phyloP scores from a whole-genome alignment of 1,284 basidiomycete species.

The Ceratobasidium sp. region DNA sequence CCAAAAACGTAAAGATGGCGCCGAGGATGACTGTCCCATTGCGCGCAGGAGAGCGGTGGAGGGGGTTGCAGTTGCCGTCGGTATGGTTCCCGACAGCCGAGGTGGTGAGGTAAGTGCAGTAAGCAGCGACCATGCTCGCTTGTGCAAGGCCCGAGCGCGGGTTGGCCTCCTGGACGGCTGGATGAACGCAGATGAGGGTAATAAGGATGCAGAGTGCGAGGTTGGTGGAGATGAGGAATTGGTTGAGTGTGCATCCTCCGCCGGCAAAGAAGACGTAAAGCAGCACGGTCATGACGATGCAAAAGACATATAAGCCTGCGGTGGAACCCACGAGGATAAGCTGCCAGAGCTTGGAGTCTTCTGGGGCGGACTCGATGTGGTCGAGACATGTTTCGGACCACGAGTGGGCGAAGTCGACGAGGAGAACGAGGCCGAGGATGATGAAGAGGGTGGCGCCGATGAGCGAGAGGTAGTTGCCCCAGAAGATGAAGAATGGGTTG shows the following conservation, averaged over 20 bases:
- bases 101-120: slow-evolving; percentile 96
- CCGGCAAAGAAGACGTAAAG: slow-evolving; percentile 94
- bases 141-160: slow-evolving; percentile 96
- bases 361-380: slow-evolving; percentile 87
- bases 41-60: slow-evolving; percentile 75
- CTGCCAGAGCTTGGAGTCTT: slow-evolving; percentile 91
- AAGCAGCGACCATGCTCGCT: slow-evolving; percentile 95
- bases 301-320: slow-evolving; percentile 84
- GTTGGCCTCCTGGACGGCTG: slow-evolving; percentile 91
- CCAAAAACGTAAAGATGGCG: slow-evolving; percentile 96
- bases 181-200: slow-evolving; percentile 87
- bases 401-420: slow-evolving; percentile 98
- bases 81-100: slow-evolving; percentile 97
- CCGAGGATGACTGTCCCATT: slow-evolving; percentile 92
- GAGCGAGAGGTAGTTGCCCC: slow-evolving; percentile 93
- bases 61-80: slow-evolving; percentile 83
- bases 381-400: slow-evolving; percentile 98
- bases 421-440: slow-evolving; percentile 93
- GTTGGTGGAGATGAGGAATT: slow-evolving; percentile 96
- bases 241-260: slow-evolving; percentile 88
- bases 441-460: slow-evolving; percentile 96
- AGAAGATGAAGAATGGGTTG: slow-evolving; percentile 95
- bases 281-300: slow-evolving; percentile 86
- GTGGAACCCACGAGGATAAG: slow-evolving; percentile 97
- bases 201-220: slow-evolving; percentile 83